Base-by-base conservation (phyloP, 2,329 filamentous ascomycete species). In the Xylariales sp. region DNA sequence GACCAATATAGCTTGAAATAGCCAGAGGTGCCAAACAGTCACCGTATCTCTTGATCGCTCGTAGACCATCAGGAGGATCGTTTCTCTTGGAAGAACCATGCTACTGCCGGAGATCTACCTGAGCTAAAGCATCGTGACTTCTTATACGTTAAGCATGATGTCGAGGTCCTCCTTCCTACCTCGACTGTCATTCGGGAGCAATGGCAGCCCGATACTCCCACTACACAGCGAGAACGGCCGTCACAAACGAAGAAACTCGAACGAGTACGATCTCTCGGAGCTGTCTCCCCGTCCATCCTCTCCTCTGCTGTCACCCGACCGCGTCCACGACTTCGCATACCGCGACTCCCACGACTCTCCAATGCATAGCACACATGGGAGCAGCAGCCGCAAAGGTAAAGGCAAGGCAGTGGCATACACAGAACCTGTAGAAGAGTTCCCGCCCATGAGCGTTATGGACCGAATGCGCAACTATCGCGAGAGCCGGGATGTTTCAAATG, bases 221-320 rank as follows among this genome's bases (percentile, higher is more conserved):
- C 45, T 36, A 51, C 20, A 37, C 54, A 46, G 51, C 11, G n/a
- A n/a, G n/a, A n/a, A n/a, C n/a, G n/a, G n/a, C n/a, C n/a, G n/a
- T n/a, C n/a, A n/a, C n/a, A 46, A 48, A 18, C 49, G 36, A 16
- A 46, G 31, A 18, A 40, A 38, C 15, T 45, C 48, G 12, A 47
- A 55, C 35, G 54, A 59, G 16, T 56, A 58, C 45, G 51, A 57
- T 16, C 55, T 61, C 20, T 46, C 48, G 35, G 55, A 59, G 24
- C 48, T 61, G 14, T 58, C 55, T 32, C 58, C 58, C 3, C 51
- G 54, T 24, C 52, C 56, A 4, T 57, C 56, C 19, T 48, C 55
- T 35, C 49, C 55, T 5, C 45, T 58, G 2, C 51, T 60, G 4
- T 51, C 48, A 2, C 40, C 51, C 27, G 47, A 46, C n/a, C 43